Base-by-base conservation (phyloP, 202 grass and related monocot genomes). In the Zoysia matrella region DNA sequence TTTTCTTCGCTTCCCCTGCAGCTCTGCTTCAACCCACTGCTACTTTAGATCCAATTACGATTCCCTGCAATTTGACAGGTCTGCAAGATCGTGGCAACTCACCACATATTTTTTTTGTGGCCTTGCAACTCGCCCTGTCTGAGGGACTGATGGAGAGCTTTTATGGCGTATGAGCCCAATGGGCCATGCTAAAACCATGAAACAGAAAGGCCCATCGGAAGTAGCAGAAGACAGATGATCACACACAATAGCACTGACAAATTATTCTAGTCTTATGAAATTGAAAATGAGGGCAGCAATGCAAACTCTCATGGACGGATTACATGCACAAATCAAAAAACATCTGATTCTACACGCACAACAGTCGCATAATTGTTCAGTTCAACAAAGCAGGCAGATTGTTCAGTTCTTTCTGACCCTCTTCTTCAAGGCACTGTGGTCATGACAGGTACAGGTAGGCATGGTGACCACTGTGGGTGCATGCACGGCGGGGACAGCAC, bases 111-210 rank as follows among this genome's bases (percentile, higher is more conserved):
- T 22, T 22, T 22, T 22, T 22, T 22, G 22, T 22, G 22, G 22
- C 22, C 22, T 22, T 22, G 69, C 43, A 52, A 44, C 50, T 60
- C 57, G 14, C 65, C 13, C 40, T 53, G 47, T 39, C 16, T 42
- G 22, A 4, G 22, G 12, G 22, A 22, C 22, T 1, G 16, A 5
- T 56, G 18, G 13, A 53, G 71, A 75, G 3, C 11, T 48, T 77
- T 5, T 2, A 80, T 43, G 53, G 40, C 3, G 18, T 70, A 6
- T 0, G 39, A 86, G 86, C 76, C 86, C 86, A 88, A 48, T 88
- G 81, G 86, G 86, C 81, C 47, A 18, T 9, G 0, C 1, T 69
- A 4, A 44, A 69, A 49, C 47, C n/a, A 42, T 13, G 4, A 5
- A 62, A 36, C 41, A 12, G 9, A 81, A 74, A 69, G 63, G 86